Conservation (phyloP, 2,329 filamentous ascomycete species). For the Talaromyces atroroseus region DNA sequence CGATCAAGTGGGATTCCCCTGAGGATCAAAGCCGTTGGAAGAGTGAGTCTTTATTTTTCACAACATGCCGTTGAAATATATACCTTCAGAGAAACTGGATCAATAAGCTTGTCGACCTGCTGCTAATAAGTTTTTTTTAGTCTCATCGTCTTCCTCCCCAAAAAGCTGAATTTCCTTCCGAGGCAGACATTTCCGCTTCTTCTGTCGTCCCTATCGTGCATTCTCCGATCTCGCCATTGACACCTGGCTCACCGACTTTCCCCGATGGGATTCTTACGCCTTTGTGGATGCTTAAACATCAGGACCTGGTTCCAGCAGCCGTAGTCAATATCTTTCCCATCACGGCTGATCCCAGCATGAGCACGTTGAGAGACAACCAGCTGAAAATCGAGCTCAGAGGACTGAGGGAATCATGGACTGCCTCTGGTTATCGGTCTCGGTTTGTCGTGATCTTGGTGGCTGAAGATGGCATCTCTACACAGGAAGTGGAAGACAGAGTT, state of each 20-base stretch:
- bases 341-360: slow-evolving; percentile 64
- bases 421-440: slow-evolving; percentile 64
- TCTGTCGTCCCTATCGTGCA: slow-evolving; percentile 55
- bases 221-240: slow-evolving; percentile 86
- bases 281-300: slow-evolving; percentile 83
- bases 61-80: too few species aligned
- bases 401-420: slow-evolving; percentile 60
- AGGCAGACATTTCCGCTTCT: slow-evolving; percentile 46
- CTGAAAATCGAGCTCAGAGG: slow-evolving; percentile 81
- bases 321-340: slow-evolving; percentile 78
- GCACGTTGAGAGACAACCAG: slow-evolving; percentile 76
- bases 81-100: too few species aligned
- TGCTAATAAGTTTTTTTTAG: slow-evolving; percentile 17
- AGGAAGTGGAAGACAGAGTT: slow-evolving; percentile 68
- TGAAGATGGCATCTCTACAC: slow-evolving; percentile 60
- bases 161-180: slow-evolving; percentile 57
- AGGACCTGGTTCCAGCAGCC: slow-evolving; percentile 72
- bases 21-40: slow-evolving; percentile 67
- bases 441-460: slow-evolving; percentile 73
- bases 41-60: slow-evolving; percentile 56
- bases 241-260: slow-evolving; percentile 74
- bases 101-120: slow-evolving; percentile 2
- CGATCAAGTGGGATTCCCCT: slow-evolving; percentile 53
- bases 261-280: slow-evolving; percentile 83
- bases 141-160: slow-evolving; percentile 55